phyloP scores from a whole-genome alignment of 75 land plant genomes.

The Pseudotsuga menziesii region DNA sequence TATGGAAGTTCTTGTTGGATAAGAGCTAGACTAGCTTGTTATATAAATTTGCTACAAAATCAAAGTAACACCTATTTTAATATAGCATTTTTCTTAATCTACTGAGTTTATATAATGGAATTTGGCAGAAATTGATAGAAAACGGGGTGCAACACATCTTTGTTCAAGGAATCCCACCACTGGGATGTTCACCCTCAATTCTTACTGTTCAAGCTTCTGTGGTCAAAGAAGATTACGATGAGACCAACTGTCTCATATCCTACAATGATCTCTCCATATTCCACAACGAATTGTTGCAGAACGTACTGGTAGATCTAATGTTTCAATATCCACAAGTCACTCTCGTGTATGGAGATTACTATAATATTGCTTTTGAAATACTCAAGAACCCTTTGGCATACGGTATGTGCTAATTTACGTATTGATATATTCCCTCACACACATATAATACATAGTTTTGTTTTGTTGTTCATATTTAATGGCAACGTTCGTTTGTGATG shows the following conservation, averaged over 20 bases:
- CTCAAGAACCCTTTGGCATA: conserved; percentile 15
- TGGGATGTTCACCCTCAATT: conserved; percentile 39
- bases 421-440: no score
- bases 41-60: no score
- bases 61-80: no score
- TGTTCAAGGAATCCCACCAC: conserved; percentile 49
- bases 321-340: conserved; percentile 8
- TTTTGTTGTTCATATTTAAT: no score
- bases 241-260: conserved; percentile 34
- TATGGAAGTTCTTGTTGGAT: no score
- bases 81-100: no score
- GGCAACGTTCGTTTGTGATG: no score
- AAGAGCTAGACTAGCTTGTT: no score
- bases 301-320: conserved; percentile 12
- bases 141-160: conserved; percentile 53
- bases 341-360: conserved; percentile 47
- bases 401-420: conserved; percentile 3
- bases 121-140: conserved; percentile 34
- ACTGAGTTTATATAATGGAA: background rate
- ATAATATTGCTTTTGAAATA: conserved; percentile 17
- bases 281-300: conserved; percentile 34
- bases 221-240: conserved; percentile 26
- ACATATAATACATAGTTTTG: no score
- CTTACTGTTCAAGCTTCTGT: conserved; percentile 24
- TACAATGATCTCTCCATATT: conserved; percentile 16